Evolutionary conservation across 164 flowering plant genomes (phyloP).

Genomic region (Dillenia turbinata): DNA sequence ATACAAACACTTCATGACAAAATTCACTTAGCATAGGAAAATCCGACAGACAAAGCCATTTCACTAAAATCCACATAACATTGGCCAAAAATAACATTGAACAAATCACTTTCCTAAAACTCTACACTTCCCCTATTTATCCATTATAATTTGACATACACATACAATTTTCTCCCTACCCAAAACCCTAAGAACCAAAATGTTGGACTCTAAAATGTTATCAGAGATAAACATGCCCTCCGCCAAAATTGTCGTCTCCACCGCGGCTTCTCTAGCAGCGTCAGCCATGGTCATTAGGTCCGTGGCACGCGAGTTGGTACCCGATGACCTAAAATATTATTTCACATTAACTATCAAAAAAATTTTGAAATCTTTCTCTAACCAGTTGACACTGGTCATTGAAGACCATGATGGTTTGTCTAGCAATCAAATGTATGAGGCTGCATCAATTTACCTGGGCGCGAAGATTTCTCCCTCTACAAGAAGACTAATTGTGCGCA

Average conservation of each 20-base stretch:
- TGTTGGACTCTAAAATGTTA: too few species aligned
- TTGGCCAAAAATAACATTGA: too few species aligned
- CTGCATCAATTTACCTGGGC: constrained; percentile 32
- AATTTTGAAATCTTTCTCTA: constrained; percentile 15
- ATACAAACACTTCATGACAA: too few species aligned
- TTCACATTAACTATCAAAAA: constrained; percentile 6
- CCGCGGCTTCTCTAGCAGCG: constrained; percentile 30
- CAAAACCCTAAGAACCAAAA: too few species aligned
- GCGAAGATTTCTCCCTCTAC: constrained; percentile 19
- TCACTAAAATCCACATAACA: too few species aligned
- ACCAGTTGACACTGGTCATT: constrained; percentile 27
- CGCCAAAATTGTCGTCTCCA: constrained; percentile 15
- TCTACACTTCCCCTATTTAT: too few species aligned
- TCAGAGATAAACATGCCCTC: constrained; percentile 5
- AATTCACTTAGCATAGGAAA: too few species aligned
- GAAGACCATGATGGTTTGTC: constrained; percentile 29
- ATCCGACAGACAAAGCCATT: too few species aligned
- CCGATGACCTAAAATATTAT: constrained; percentile 24
- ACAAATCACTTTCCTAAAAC: too few species aligned
- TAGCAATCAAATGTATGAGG: constrained; percentile 27
- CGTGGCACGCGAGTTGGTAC: constrained; percentile 20
- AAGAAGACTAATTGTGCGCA: constrained; percentile 10
- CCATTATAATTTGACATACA: too few species aligned
- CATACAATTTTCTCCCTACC: too few species aligned
- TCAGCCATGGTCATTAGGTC: constrained; percentile 25